Base-by-base conservation (phyloP, 345 rosid genomes). In the Eucalyptus cloeziana region DNA sequence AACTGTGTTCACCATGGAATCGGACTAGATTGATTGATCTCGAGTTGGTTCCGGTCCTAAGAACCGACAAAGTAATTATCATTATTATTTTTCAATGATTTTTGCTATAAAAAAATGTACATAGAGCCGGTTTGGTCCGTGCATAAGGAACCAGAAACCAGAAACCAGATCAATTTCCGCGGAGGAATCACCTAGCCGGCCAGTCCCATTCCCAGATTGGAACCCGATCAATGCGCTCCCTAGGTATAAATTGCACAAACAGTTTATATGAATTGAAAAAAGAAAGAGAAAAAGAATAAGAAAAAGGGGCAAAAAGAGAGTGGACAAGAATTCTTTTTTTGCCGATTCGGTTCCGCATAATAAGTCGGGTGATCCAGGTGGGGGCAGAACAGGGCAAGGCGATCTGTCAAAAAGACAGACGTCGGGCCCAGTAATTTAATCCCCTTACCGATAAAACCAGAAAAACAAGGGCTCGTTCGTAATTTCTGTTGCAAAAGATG, bases 1-100 rank as follows among this genome's bases (percentile, higher is more conserved):
- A 31, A 67, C 0, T 31, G 1, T 31, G 11, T 67, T 22, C 4
- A 30, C 5, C 17, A 5, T 30, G 10, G 8, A 64, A 64, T 7
- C 1, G 2, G 21, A 62, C 8, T 30, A 13, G 69, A 62, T 13
- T 62, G 17, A 14, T n/a, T 14, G 43, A 15, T 69, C 22, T 69
- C 5, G 2, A 15, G 76, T 15, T 67, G 10, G 40, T 67, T 67
- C 0, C 1, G 2, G 12, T 31, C 11, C 8, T 17, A 2, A 7
- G 22, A 31, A n/a, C 3, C 4, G 22, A 15, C 3, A 4, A 7
- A 43, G 44, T 43, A 7, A 14, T 31, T 31, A n/a, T 60, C 6
- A 60, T 27, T 60, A 14, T 31, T 15, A n/a, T 67, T 67, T 2
- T 31, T 67, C 37, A 13, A 64, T 64, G 21, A 13, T 64, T n/a